phyloP scores from a whole-genome alignment of 1,284 basidiomycete genomes.

The Melampsora occidentalis region DNA sequence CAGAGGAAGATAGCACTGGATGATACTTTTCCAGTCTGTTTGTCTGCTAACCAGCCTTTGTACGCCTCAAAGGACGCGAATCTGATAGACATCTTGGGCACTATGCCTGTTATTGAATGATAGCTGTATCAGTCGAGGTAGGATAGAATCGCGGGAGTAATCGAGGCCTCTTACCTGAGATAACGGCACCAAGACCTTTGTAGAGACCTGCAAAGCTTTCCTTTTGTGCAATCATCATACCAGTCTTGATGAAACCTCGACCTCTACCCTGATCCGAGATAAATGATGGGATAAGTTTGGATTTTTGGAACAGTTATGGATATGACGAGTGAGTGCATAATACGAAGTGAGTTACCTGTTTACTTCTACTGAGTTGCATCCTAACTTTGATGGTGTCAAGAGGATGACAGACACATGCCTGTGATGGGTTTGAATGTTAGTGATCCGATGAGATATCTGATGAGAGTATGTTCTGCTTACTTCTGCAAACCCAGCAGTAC shows the following conservation, averaged over 20 bases:
- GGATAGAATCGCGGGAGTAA: neutral
- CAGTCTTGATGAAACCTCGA: conserved; percentile 89
- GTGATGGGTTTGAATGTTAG: neutral
- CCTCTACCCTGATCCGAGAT: conserved; percentile 70
- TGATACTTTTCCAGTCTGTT: conserved; percentile 70
- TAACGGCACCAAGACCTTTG: conserved; percentile 96
- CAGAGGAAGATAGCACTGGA: conserved; percentile 68
- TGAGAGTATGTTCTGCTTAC: conserved; percentile 60
- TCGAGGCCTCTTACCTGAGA: conserved; percentile 63
- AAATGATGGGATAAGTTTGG: neutral
- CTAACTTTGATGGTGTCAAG: conserved; percentile 97
- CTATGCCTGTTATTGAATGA: conserved; percentile 62
- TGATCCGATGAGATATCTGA: conserved; percentile 9
- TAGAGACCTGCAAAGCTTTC: conserved; percentile 95
- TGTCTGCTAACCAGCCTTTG: conserved; percentile 76
- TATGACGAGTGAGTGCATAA: neutral
- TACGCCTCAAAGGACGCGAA: conserved; percentile 97
- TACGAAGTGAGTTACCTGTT: conserved; percentile 22
- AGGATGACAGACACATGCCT: conserved; percentile 72
- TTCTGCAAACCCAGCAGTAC: conserved; percentile 84
- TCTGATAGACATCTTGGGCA: conserved; percentile 99
- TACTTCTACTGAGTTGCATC: conserved; percentile 71
- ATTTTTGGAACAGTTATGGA: neutral
- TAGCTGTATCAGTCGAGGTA: neutral
- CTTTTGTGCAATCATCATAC: conserved; percentile 77